phyloP scores from a whole-genome alignment of 163 green algal genomes.

The Trebouxiophyceae sp. region DNA sequence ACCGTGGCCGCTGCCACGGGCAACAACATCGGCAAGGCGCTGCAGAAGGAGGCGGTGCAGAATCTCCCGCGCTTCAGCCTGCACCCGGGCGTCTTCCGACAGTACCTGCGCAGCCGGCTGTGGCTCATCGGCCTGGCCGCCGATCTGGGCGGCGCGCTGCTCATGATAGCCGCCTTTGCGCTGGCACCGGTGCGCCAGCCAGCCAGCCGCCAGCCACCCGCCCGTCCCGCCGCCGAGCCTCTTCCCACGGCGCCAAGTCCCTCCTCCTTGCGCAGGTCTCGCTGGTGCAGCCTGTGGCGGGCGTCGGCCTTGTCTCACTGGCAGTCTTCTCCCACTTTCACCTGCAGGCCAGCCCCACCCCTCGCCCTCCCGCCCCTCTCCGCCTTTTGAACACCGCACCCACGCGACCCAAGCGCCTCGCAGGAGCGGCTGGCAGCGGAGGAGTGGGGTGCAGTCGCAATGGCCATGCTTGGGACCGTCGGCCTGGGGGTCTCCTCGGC shows the following conservation, averaged over 20 bases:
- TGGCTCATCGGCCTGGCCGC: conserved; percentile 54
- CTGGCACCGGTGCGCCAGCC: conserved; percentile 38
- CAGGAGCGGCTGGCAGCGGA: conserved; percentile 41
- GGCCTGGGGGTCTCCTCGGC: conserved; percentile 33
- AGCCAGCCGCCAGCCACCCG: background rate
- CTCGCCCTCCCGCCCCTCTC: background rate
- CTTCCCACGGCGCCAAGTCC: background rate
- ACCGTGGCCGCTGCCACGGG: conserved; percentile 50
- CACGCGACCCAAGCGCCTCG: background rate
- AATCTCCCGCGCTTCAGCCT: conserved; percentile 51
- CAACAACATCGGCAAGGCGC: conserved; percentile 67
- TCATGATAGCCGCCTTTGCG: conserved; percentile 56
- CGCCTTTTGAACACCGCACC: background rate
- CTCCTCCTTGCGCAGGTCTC: conserved; percentile 47
- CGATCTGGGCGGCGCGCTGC: conserved; percentile 47
- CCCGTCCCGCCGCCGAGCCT: background rate
- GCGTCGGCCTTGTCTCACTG: conserved; percentile 60
- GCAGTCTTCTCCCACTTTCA: conserved; percentile 70
- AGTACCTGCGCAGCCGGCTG: conserved; percentile 46
- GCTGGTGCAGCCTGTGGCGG: conserved; percentile 66
- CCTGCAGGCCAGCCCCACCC: conserved; percentile 20
- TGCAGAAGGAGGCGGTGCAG: conserved; percentile 69
- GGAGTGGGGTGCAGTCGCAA: conserved; percentile 56
- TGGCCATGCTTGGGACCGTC: conserved; percentile 44
- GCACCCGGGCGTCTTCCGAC: conserved; percentile 21